Percentiles rank a stretch among this genome's conserved stretches.
These are phyloP conservation scores for Cantharellus cinnabarinus DNA, from an alignment of 768 basidiomycete species.

Conservation along the genomic window DNA sequence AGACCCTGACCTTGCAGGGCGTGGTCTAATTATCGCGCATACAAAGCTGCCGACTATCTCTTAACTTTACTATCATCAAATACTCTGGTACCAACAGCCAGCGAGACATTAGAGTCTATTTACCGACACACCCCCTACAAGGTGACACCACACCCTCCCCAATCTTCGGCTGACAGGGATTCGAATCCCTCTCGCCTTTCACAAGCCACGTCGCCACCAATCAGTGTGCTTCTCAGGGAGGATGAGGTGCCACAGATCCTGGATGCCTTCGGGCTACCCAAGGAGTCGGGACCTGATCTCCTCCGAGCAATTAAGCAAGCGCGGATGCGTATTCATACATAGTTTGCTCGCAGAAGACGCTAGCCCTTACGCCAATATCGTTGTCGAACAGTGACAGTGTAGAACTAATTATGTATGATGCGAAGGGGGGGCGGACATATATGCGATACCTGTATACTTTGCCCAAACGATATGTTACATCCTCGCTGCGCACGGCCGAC, in stretches of 20 bases:
- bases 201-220: background rate
- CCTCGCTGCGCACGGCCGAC: background rate
- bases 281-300: constrained; percentile 1
- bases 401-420: background rate
- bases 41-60: constrained; percentile 7
- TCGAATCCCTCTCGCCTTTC: background rate
- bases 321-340: background rate
- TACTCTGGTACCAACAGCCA: constrained; percentile 1
- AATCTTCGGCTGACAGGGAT: background rate
- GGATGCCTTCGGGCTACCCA: constrained; percentile 1
- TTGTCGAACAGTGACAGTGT: background rate
- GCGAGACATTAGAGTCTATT: constrained; percentile 3
- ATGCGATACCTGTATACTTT: background rate
- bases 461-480: background rate
- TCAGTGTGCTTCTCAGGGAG: background rate
- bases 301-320: constrained; percentile 8
- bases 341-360: background rate
- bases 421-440: background rate
- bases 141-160: background rate
- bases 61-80: background rate
- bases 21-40: constrained; percentile 3
- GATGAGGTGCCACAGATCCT: constrained; percentile 1
- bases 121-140: background rate
- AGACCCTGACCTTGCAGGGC: background rate
- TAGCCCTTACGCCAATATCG: background rate